phyloP scores from a whole-genome alignment of 2,329 filamentous ascomycete species.

The Pestalotiopsis sp. region DNA sequence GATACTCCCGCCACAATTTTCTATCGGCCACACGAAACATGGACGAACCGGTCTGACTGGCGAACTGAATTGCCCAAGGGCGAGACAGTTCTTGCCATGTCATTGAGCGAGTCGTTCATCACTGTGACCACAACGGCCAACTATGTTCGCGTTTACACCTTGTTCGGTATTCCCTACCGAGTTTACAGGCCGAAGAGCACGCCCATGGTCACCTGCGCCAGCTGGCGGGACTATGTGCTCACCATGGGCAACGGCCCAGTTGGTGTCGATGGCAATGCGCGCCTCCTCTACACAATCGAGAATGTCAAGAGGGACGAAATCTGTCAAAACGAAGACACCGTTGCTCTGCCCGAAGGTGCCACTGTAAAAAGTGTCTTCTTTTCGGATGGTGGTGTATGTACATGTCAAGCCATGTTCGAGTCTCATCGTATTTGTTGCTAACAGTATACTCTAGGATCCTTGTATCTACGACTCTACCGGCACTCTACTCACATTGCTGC shows the following conservation, averaged over 20 bases:
- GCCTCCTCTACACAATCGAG: constrained; percentile 87
- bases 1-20: constrained; percentile 79
- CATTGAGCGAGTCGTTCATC: constrained; percentile 87
- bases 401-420: background rate
- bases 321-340: constrained; percentile 91
- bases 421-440: constrained; percentile 12
- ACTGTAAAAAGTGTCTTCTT: constrained; percentile 86
- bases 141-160: constrained; percentile 90
- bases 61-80: constrained; percentile 82
- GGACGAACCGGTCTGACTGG: constrained; percentile 91
- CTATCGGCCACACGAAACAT: constrained; percentile 95
- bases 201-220: constrained; percentile 89
- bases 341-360: constrained; percentile 77
- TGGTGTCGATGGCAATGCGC: constrained; percentile 74
- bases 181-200: constrained; percentile 91
- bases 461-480: constrained; percentile 96
- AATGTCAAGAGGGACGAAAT: constrained; percentile 92
- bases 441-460: constrained; percentile 65
- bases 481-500: constrained; percentile 81
- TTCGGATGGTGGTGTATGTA: constrained; percentile 80
- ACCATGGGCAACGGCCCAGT: constrained; percentile 93
- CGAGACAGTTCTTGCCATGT: constrained; percentile 87
- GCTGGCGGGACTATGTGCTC: constrained; percentile 95
- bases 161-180: constrained; percentile 87
- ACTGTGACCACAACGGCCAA: constrained; percentile 85